phyloP scores from a whole-genome alignment of 768 basidiomycete species.

The Amanita exitialis region DNA sequence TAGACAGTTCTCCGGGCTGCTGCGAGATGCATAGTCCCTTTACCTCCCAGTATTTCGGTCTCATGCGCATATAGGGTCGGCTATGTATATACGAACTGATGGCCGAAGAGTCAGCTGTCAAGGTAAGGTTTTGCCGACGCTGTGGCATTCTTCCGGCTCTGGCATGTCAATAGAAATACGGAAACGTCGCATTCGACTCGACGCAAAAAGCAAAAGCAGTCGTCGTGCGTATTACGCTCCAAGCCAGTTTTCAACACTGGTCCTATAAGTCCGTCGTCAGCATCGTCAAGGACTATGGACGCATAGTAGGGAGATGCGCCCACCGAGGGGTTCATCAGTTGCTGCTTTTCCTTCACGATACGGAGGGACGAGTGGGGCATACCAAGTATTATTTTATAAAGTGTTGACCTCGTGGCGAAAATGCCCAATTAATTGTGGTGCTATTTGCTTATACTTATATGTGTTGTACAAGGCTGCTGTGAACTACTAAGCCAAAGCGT shows the following conservation, averaged over 20 bases:
- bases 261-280: constrained; percentile 18
- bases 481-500: neutral
- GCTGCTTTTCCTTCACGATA: constrained; percentile 89
- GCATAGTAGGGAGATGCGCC: constrained; percentile 16
- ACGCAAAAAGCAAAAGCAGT: constrained; percentile 90
- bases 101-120: constrained; percentile 94
- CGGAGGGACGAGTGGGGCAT: constrained; percentile 79
- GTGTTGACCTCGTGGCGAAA: constrained; percentile 29
- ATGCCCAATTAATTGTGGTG: neutral
- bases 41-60: neutral
- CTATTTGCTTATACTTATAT: neutral
- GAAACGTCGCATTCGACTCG: constrained; percentile 87
- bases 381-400: constrained; percentile 81
- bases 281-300: constrained; percentile 18
- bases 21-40: constrained; percentile 58
- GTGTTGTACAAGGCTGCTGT: neutral
- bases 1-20: constrained; percentile 87
- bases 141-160: neutral
- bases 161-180: constrained; percentile 67
- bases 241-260: constrained; percentile 51
- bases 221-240: constrained; percentile 74
- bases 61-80: constrained; percentile 47
- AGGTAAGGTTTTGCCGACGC: constrained; percentile 35
- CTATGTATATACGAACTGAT: constrained; percentile 97
- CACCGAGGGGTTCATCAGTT: constrained; percentile 71